These are phyloP conservation scores for Geranomyces variabilis DNA, from an alignment of 192 early-diverging fungal genomes.

Conservation along the genomic window DNA sequence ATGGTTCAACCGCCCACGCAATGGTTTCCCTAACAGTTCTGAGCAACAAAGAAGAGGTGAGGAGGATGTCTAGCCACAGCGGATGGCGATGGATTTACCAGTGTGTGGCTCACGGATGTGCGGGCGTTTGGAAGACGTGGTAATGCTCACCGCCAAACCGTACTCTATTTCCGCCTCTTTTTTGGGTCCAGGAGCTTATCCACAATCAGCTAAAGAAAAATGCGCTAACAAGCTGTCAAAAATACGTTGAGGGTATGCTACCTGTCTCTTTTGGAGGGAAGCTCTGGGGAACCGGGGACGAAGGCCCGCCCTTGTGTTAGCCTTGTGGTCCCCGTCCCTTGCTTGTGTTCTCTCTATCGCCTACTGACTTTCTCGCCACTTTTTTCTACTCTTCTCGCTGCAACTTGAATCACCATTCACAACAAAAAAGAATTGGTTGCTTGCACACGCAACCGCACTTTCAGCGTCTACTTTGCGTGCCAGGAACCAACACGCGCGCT, in stretches of 20 bases:
- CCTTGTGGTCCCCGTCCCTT: not conserved
- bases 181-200: conserved; percentile 27
- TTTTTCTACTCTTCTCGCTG: no score
- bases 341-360: not conserved
- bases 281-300: not conserved
- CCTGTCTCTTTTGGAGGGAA: no score
- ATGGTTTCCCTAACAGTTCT: conserved; percentile 31
- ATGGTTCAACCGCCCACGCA: no score
- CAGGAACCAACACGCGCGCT: conserved; percentile 19
- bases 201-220: conserved; percentile 34
- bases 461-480: conserved; percentile 39
- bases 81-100: not conserved
- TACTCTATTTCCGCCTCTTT: not conserved
- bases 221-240: conserved; percentile 32
- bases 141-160: no score
- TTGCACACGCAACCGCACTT: conserved; percentile 29
- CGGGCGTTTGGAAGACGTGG: no score
- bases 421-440: conserved; percentile 29
- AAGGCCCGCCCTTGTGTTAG: not conserved
- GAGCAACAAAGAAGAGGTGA: conserved; percentile 30
- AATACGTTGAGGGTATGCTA: conserved; percentile 26
- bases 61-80: not conserved
- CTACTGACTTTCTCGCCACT: not conserved
- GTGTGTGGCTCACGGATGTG: not conserved
- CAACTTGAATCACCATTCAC: no score